These are phyloP conservation scores for Saksenaea vasiformis DNA, from an alignment of 371 early-diverging fungal genomes.

Conservation along the genomic window DNA sequence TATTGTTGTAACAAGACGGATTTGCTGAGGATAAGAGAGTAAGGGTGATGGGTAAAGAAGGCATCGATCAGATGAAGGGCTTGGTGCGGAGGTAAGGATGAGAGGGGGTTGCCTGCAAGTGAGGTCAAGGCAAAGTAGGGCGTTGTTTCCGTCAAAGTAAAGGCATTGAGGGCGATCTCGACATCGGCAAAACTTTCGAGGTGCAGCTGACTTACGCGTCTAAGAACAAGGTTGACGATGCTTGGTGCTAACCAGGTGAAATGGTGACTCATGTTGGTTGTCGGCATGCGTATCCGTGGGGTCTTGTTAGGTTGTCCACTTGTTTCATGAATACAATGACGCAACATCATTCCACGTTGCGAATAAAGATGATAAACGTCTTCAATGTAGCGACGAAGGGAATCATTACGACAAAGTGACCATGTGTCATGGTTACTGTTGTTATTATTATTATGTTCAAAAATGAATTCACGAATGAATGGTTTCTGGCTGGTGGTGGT, in stretches of 20 bases:
- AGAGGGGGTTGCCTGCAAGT: slow-evolving; percentile 21
- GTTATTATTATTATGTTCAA: slow-evolving; percentile 20
- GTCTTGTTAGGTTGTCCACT: not conserved
- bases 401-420: not conserved
- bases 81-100: slow-evolving; percentile 30
- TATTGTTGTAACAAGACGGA: slow-evolving; percentile 31
- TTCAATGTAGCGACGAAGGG: slow-evolving; percentile 9
- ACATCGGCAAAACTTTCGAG: not conserved
- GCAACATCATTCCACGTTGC: not conserved
- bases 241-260: slow-evolving; percentile 20
- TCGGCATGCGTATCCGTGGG: not conserved
- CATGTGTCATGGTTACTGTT: not conserved
- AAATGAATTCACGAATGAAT: slow-evolving; percentile 33
- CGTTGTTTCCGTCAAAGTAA: not conserved
- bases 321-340: not conserved
- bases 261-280: slow-evolving; percentile 8
- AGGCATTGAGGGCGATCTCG: not conserved
- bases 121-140: not conserved
- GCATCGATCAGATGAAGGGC: slow-evolving; percentile 31
- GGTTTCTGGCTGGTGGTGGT: slow-evolving; percentile 8
- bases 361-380: slow-evolving; percentile 7
- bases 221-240: slow-evolving; percentile 18
- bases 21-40: slow-evolving; percentile 32
- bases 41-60: slow-evolving; percentile 35
- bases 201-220: not conserved